Evolutionary conservation across 1,284 basidiomycete species (phyloP).

Genomic region (Flammula alnicola): DNA sequence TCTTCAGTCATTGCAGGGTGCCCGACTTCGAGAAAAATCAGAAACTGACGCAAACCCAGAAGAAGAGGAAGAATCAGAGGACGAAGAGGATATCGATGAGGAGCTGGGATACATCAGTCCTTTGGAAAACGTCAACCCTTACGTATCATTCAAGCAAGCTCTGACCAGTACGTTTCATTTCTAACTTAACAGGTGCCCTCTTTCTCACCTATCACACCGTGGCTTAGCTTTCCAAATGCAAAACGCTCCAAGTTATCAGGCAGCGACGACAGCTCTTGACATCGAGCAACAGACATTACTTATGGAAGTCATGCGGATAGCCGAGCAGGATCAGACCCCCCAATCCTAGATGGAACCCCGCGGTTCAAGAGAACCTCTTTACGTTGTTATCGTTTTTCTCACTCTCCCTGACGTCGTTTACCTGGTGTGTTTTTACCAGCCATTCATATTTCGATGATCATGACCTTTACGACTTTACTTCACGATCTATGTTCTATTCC

Average conservation of each 20-base stretch:
- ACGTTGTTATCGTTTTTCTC: slow-evolving; percentile 11
- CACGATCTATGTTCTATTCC: slow-evolving; percentile 1
- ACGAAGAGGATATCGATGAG: slow-evolving; percentile 69
- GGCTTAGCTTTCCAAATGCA: slow-evolving; percentile 72
- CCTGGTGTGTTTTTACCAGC: not conserved
- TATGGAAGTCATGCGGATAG: slow-evolving; percentile 81
- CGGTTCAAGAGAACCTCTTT: slow-evolving; percentile 6
- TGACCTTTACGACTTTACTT: slow-evolving; percentile 11
- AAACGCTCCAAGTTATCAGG: slow-evolving; percentile 67
- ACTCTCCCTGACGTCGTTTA: slow-evolving; percentile 4
- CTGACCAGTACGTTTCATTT: slow-evolving; percentile 56
- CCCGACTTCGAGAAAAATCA: slow-evolving; percentile 67
- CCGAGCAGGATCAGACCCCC: slow-evolving; percentile 41
- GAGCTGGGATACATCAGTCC: slow-evolving; percentile 83
- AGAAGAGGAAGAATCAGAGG: slow-evolving; percentile 56
- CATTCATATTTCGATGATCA: slow-evolving; percentile 2
- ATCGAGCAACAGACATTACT: slow-evolving; percentile 77
- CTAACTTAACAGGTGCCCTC: not conserved
- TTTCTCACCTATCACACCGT: slow-evolving; percentile 12
- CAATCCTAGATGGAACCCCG: slow-evolving; percentile 16
- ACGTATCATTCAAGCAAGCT: slow-evolving; percentile 74
- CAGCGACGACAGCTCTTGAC: slow-evolving; percentile 68
- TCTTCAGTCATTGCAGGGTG: slow-evolving; percentile 50
- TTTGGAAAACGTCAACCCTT: slow-evolving; percentile 74
- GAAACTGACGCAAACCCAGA: slow-evolving; percentile 19